These are phyloP conservation scores for Fusarium coffeatum DNA, from an alignment of 2,329 filamentous ascomycete species.

Conservation along the genomic window DNA sequence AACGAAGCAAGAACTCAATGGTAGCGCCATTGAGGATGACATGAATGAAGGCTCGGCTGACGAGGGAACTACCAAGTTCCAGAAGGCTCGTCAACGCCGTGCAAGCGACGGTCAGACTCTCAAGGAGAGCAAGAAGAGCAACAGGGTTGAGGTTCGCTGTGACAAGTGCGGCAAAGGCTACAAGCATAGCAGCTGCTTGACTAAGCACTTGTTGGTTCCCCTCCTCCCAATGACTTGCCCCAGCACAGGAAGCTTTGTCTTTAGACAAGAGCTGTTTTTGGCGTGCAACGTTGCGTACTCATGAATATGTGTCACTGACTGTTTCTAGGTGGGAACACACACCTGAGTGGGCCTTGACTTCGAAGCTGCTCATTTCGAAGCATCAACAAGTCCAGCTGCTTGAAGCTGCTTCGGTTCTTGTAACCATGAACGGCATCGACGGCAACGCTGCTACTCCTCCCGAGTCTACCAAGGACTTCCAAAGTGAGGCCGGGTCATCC, in stretches of 20 bases:
- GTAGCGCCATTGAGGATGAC: conserved; percentile 77
- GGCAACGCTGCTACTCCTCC: conserved; percentile 69
- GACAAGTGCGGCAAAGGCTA: conserved; percentile 99
- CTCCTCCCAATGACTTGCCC: conserved; percentile 61
- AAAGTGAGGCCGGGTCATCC: conserved; percentile 83
- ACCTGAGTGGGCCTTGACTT: conserved; percentile 96
- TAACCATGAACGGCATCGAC: conserved; percentile 79
- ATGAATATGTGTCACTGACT: conserved; percentile 46
- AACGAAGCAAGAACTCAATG: conserved; percentile 62
- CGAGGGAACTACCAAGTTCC: conserved; percentile 61
- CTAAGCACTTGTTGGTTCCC: conserved; percentile 98
- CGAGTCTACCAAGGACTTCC: conserved; percentile 73
- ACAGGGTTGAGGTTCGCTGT: conserved; percentile 88
- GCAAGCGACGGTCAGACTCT: conserved; percentile 90
- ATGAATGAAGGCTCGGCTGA: conserved; percentile 68
- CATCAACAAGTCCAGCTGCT: conserved; percentile 98
- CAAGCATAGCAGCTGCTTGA: conserved; percentile 99
- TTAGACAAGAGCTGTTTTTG: conserved; percentile 24
- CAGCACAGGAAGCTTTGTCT: conserved; percentile 49
- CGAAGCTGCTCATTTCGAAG: conserved; percentile 98
- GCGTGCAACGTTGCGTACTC: conserved; percentile 32
- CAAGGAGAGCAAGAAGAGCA: conserved; percentile 87
- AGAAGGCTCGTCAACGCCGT: conserved; percentile 65
- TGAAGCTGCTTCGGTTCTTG: conserved; percentile 94
- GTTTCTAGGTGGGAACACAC: conserved; percentile 93